These are phyloP conservation scores for Periglandula ipomoeae DNA, from an alignment of 2,329 filamentous ascomycete species.

Conservation along the genomic window DNA sequence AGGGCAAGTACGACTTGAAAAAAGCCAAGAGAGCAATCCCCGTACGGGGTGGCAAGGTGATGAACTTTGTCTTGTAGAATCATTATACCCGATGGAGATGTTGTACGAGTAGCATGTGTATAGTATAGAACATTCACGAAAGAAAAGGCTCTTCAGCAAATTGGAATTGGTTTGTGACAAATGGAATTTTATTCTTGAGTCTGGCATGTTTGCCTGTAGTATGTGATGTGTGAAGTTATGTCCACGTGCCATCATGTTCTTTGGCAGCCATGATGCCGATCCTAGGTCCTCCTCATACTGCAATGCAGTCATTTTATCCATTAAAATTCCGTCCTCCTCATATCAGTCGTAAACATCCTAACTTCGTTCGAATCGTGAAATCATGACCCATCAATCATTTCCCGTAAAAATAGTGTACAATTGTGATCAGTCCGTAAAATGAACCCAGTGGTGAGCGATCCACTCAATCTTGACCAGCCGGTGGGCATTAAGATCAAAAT, in stretches of 20 bases:
- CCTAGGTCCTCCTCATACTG: neutral
- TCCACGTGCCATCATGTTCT: neutral
- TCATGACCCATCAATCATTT: neutral
- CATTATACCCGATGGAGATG: neutral
- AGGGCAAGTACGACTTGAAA: slow-evolving; percentile 34
- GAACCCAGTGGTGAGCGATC: neutral
- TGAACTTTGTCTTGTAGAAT: slow-evolving; percentile 60
- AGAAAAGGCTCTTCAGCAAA: neutral
- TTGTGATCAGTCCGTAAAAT: neutral
- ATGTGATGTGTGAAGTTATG: neutral
- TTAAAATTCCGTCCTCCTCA: too few relatives aligned
- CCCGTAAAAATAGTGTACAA: too few relatives aligned
- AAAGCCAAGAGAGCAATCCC: slow-evolving; percentile 57
- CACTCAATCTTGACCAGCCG: neutral
- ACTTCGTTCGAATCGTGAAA: neutral
- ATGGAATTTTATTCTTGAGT: neutral
- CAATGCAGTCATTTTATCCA: too few relatives aligned
- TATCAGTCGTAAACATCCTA: neutral
- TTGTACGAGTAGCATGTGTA: neutral
- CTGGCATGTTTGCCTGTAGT: too few relatives aligned
- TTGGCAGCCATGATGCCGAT: too few relatives aligned
- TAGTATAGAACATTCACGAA: neutral
- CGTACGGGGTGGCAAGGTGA: slow-evolving; percentile 55
- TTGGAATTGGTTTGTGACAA: neutral
- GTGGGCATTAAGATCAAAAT: neutral